These are phyloP conservation scores for Sungouiella thailandica DNA, from an alignment of 805 yeast species.

Conservation along the genomic window DNA sequence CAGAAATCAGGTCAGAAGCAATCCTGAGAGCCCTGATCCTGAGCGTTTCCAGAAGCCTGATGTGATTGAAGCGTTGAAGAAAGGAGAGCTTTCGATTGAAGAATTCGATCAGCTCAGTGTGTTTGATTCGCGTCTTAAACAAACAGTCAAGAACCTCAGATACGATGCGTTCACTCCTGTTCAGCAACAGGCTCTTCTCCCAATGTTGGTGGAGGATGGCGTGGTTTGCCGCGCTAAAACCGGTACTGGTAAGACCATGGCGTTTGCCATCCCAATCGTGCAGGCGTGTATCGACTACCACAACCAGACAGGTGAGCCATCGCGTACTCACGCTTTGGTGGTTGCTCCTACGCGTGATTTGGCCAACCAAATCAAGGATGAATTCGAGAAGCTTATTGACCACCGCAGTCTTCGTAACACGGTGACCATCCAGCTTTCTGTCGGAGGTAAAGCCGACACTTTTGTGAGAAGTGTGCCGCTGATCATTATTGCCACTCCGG, in stretches of 20 bases:
- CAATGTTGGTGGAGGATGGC: constrained; percentile 54
- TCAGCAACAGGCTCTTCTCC: constrained; percentile 58
- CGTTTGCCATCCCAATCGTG: constrained; percentile 77
- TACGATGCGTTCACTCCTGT: constrained; percentile 60
- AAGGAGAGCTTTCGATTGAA: constrained; percentile 8
- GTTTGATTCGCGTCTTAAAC: constrained; percentile 8
- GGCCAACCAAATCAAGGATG: constrained; percentile 74
- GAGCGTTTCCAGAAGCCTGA: neutral
- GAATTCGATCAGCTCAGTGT: constrained; percentile 8
- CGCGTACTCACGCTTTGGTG: constrained; percentile 45
- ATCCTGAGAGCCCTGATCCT: too few relatives aligned
- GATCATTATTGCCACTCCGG: constrained; percentile 85
- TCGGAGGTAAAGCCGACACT: constrained; percentile 52
- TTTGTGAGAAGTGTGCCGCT: constrained; percentile 37
- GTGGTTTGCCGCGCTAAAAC: constrained; percentile 87
- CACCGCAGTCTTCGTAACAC: constrained; percentile 13
- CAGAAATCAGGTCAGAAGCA: too few relatives aligned
- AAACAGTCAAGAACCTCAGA: constrained; percentile 21
- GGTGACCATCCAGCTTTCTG: constrained; percentile 36
- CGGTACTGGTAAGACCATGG: constrained; percentile 92
- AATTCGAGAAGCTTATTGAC: constrained; percentile 44
- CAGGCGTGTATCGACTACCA: constrained; percentile 43
- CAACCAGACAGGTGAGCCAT: constrained; percentile 18
- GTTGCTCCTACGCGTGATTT: constrained; percentile 90
- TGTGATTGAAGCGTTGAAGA: constrained; percentile 1